Percentiles rank a stretch among this genome's conserved stretches.
phyloP scores from a whole-genome alignment of 2,329 filamentous ascomycete species.

The Talaromyces amestolkiae region DNA sequence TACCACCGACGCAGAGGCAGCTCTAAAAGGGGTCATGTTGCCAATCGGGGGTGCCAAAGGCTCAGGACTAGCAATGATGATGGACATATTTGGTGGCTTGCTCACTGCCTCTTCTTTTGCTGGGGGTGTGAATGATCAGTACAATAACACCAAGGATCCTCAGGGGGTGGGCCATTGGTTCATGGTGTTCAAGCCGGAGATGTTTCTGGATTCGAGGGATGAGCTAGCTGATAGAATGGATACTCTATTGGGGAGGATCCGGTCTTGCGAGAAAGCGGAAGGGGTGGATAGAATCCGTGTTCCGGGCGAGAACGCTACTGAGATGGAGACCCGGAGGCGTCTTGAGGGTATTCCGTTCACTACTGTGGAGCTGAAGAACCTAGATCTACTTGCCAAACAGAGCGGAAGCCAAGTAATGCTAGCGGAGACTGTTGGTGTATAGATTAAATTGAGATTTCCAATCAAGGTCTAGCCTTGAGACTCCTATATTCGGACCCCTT shows the following conservation, averaged over 20 bases:
- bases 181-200: constrained; percentile 9
- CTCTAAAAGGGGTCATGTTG: constrained; percentile 24
- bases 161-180: constrained; percentile 18
- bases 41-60: constrained; percentile 23
- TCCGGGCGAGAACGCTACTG: constrained; percentile 10
- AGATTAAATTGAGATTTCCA: neutral
- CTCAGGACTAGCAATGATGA: constrained; percentile 21
- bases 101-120: constrained; percentile 11
- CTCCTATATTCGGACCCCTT: neutral
- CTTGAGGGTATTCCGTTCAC: constrained; percentile 2
- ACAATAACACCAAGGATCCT: constrained; percentile 10
- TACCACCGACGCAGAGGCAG: constrained; percentile 25
- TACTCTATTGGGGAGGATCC: constrained; percentile 1
- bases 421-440: neutral
- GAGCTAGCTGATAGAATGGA: constrained; percentile 9
- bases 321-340: constrained; percentile 1
- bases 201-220: constrained; percentile 4
- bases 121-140: constrained; percentile 15
- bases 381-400: constrained; percentile 6
- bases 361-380: neutral
- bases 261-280: neutral
- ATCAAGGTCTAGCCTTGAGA: neutral
- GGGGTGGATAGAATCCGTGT: constrained; percentile 9
- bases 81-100: constrained; percentile 18
- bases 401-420: constrained; percentile 2